Evolutionary conservation across 164 flowering plant species (phyloP), one percentile per base, ranked within the genome.

Genomic region (Umbilicus rupestris): DNA sequence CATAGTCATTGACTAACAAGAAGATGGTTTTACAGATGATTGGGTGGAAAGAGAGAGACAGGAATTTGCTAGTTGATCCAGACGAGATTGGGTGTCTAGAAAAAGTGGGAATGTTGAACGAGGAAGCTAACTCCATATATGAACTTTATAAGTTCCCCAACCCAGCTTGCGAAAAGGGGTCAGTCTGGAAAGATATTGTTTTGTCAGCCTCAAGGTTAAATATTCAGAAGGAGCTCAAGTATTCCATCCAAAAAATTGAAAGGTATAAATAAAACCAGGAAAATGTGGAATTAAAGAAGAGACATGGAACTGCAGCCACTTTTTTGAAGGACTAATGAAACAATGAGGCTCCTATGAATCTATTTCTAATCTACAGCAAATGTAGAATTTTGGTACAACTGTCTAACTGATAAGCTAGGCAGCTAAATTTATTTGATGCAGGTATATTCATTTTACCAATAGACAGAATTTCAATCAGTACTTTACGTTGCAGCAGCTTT

Each of bases 41-140:
- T 78, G 92, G 87, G 72, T 83, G 86, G 92, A 87, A 87, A 68
- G 92, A 87, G 42, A 84, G 73, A 71, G 92, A 85, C 73, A 85
- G 63, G 79, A 87, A 72, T 22, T 62, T 87, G 73, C 79, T 87
- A 63, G 89, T 87, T 19, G 92, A 87, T 72, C 92, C 89, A 65
- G 92, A 83, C 14, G 92, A 85, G 73, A 82, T 87, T 64, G 64
- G 71, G 64, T 75, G 78, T 46, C 64, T 87, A 59, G 81, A 83
- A 65, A 73, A 49, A 44, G 75, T 87, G 12, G 85, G 76, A 19
- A 76, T 72, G 62, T 71, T 87, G 75, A 83, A 87, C 42, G 89
- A 85, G 29, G 77, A 73, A 20, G 89, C 89, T 52, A 78, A 77
- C 46, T 79, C 87, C 71, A 80, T 87, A 50, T 77, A 82, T 35